A percentile compares a stretch with the other conserved stretches of the same genome.
Conservation (phyloP, 2,329 filamentous ascomycete genomes). For the Pestalotiopsis sp. region DNA sequence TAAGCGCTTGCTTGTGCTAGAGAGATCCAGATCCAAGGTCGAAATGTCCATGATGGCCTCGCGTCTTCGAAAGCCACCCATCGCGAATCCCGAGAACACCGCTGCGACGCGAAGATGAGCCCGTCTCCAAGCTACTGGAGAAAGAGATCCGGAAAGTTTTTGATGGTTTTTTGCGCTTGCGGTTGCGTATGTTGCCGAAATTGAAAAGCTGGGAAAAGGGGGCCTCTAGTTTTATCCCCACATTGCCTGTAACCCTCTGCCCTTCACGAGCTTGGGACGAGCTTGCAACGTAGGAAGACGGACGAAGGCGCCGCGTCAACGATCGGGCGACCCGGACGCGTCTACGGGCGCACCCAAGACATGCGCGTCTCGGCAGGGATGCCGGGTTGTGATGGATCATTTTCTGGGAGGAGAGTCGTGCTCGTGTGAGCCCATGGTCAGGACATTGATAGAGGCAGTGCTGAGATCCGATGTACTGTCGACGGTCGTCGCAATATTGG, state of each 20-base stretch:
- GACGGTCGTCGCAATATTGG: background rate
- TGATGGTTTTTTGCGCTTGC: background rate
- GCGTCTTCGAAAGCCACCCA: background rate
- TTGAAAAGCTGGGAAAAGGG: constrained; percentile 3
- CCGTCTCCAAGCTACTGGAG: background rate
- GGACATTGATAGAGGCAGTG: background rate
- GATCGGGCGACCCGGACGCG: background rate
- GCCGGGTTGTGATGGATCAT: background rate
- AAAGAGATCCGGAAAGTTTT: background rate
- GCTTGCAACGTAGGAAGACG: background rate
- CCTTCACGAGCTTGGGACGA: background rate
- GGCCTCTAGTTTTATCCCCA: constrained; percentile 1
- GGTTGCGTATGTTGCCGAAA: background rate
- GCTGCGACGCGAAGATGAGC: background rate
- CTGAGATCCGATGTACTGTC: background rate
- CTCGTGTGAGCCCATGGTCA: background rate
- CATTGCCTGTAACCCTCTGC: background rate
- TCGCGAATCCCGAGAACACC: background rate
- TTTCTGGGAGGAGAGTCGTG: background rate
- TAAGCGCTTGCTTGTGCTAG: background rate
- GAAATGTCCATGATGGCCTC: background rate
- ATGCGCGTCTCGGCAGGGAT: background rate
- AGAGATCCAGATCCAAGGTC: background rate
- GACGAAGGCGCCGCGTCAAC: background rate
- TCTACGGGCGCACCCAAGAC: background rate